These are phyloP conservation scores for Talaromyces albobiverticillius DNA, from an alignment of 2,329 filamentous ascomycete genomes.

Conservation along the genomic window DNA sequence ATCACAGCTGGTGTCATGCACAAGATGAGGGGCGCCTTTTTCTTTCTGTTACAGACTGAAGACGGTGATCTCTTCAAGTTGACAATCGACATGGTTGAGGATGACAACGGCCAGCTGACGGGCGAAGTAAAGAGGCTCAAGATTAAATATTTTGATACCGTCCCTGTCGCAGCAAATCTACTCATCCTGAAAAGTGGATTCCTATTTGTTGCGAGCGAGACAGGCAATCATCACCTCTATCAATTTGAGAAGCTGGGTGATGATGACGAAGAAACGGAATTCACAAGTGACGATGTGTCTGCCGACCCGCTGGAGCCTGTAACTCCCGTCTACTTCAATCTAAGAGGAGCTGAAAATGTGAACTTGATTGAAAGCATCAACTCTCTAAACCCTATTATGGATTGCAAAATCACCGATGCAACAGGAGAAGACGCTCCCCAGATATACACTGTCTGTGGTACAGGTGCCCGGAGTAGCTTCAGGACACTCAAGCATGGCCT, in stretches of 20 bases:
- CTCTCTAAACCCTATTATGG: conserved; percentile 86
- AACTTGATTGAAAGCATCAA: conserved; percentile 80
- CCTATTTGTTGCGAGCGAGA: conserved; percentile 87
- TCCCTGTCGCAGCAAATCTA: conserved; percentile 80
- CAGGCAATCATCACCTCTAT: conserved; percentile 91
- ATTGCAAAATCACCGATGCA: conserved; percentile 87
- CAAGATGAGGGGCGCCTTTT: conserved; percentile 93
- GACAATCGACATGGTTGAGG: conserved; percentile 84
- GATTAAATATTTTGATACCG: conserved; percentile 97
- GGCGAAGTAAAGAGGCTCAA: conserved; percentile 79
- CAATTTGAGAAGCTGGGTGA: conserved; percentile 97
- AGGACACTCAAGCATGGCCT: conserved; percentile 88
- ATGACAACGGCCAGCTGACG: conserved; percentile 71
- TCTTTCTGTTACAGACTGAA: conserved; percentile 92
- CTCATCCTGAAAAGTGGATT: conserved; percentile 96
- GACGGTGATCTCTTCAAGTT: conserved; percentile 99
- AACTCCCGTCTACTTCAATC: conserved; percentile 79
- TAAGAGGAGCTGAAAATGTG: conserved; percentile 75
- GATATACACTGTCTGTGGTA: conserved; percentile 89
- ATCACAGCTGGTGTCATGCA: conserved; percentile 96
- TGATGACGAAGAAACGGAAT: conserved; percentile 86
- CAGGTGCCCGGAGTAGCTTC: conserved; percentile 84
- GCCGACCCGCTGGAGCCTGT: conserved; percentile 70
- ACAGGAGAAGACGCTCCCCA: conserved; percentile 92
- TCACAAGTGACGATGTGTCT: conserved; percentile 77